Conservation (phyloP, 805 yeast species). For the Candida morakotiae region DNA sequence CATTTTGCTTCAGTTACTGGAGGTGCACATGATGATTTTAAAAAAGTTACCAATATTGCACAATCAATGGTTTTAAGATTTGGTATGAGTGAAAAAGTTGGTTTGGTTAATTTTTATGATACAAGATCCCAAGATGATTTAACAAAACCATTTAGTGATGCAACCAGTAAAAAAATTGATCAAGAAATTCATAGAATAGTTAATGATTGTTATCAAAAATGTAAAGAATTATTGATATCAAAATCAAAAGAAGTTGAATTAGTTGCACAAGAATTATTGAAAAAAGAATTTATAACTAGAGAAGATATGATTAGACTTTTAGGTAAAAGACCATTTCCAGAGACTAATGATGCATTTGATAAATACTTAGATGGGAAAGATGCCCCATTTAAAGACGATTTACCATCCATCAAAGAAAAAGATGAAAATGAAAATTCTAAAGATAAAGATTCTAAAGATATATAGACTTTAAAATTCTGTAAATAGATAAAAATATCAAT, state of each 20-base stretch:
- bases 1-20: slow-evolving; percentile 90
- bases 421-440: slow-evolving; percentile 19
- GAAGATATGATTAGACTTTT: slow-evolving; percentile 87
- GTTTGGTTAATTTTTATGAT: slow-evolving; percentile 75
- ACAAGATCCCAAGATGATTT: slow-evolving; percentile 61
- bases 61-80: slow-evolving; percentile 85
- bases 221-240: slow-evolving; percentile 63
- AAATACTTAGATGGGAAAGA: slow-evolving; percentile 54
- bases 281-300: slow-evolving; percentile 87
- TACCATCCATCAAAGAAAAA: slow-evolving; percentile 11
- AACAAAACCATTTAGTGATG: slow-evolving; percentile 87
- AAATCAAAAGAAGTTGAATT: slow-evolving; percentile 72
- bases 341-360: slow-evolving; percentile 86
- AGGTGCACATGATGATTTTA: slow-evolving; percentile 96
- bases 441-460: slow-evolving; percentile 15
- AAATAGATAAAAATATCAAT: neutral
- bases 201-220: slow-evolving; percentile 66
- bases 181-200: slow-evolving; percentile 77
- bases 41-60: slow-evolving; percentile 92
- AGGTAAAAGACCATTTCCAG: slow-evolving; percentile 91
- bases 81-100: slow-evolving; percentile 88
- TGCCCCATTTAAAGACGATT: slow-evolving; percentile 34
- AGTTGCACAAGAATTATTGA: slow-evolving; percentile 82
- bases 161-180: slow-evolving; percentile 78
- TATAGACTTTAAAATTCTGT: neutral